Evolutionary conservation across 768 basidiomycete genomes (phyloP), one percentile per base, ranked within the genome.

Genomic region (Tulasnella calospora): DNA sequence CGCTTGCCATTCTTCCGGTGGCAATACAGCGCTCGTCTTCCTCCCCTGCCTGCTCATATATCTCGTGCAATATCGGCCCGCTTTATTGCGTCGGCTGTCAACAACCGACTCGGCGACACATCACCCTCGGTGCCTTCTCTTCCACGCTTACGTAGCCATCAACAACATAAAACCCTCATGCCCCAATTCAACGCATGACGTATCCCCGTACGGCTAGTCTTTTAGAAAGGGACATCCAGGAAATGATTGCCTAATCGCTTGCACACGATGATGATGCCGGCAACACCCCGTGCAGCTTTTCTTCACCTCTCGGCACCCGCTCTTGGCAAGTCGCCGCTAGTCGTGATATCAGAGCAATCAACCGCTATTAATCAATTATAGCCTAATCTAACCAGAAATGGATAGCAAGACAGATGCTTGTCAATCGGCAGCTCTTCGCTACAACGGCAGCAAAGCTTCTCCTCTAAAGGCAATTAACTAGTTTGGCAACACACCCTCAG

Each of bases 221-320:
- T 15, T 44, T 23, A 67, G 35, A 33, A 51, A n/a, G 61, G 61
- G 61, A 35, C 61, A 67, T 67, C 61, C 61, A 51, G 12, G 46
- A 47, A 47, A 51, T 35, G 33, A 27, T 67, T 30, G n/a, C 8
- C n/a, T 30, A n/a, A n/a, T 30, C 55, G 30, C 35, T 67, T 67
- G 30, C 61, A 67, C 61, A 67, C 21, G 57, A 61, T 61, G 57
- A 61, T 35, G 61, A 67, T 67, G 61, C 61, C 61, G 61, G 61
- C 61, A 44, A 13, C 44, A 35, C 2, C 15, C 61, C 35, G 61
- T 67, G 61, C 33, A 67, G 61, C 33, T 30, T 35, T 35, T 30
- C 33, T 67, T 67, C 61, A 67, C 61, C 6, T 67, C 61, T 67
- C 61, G 35, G 61, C 30, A 17, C 61, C 12, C 27, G 4, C 61